These are phyloP conservation scores for Cystofilobasidium macerans DNA, from an alignment of 768 basidiomycete genomes.

Conservation along the genomic window DNA sequence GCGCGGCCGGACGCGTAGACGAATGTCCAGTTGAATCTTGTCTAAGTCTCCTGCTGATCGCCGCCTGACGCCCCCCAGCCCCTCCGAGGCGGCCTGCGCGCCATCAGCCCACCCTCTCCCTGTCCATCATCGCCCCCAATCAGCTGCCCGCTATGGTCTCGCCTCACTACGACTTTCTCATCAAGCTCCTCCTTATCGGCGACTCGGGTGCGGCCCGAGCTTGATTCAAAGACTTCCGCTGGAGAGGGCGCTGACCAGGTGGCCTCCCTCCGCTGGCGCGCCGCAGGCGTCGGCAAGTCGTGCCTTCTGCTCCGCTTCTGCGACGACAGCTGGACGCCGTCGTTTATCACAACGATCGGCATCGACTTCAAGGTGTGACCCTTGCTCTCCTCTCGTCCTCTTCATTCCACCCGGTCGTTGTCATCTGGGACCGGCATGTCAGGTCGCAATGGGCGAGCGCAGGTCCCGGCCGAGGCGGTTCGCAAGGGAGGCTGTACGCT, in stretches of 20 bases:
- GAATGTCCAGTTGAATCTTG: too few relatives aligned
- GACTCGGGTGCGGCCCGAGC: slow-evolving; percentile 64
- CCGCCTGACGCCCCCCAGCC: too few relatives aligned
- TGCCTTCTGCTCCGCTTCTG: slow-evolving; percentile 86
- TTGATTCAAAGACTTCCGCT: too few relatives aligned
- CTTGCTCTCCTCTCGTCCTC: background rate
- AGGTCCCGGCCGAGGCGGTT: too few relatives aligned
- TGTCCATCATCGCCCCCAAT: background rate
- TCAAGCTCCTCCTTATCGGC: slow-evolving; percentile 82
- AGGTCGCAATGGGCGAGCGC: too few relatives aligned
- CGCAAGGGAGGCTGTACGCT: too few relatives aligned
- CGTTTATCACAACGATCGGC: slow-evolving; percentile 98
- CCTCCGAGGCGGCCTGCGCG: slow-evolving; percentile 2
- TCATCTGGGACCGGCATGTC: too few relatives aligned
- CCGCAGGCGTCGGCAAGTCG: slow-evolving; percentile 81
- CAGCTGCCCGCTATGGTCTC: slow-evolving; percentile 34
- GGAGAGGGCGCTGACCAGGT: too few relatives aligned
- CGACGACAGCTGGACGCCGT: slow-evolving; percentile 98
- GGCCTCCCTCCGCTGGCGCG: too few relatives aligned
- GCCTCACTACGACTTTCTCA: slow-evolving; percentile 89
- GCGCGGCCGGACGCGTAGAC: too few relatives aligned
- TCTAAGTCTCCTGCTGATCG: too few relatives aligned
- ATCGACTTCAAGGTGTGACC: slow-evolving; percentile 26
- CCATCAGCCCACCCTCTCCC: background rate
- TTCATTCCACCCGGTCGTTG: background rate